These are phyloP conservation scores for Choiromyces venosus DNA, from an alignment of 495 filamentous ascomycete genomes.

Conservation along the genomic window DNA sequence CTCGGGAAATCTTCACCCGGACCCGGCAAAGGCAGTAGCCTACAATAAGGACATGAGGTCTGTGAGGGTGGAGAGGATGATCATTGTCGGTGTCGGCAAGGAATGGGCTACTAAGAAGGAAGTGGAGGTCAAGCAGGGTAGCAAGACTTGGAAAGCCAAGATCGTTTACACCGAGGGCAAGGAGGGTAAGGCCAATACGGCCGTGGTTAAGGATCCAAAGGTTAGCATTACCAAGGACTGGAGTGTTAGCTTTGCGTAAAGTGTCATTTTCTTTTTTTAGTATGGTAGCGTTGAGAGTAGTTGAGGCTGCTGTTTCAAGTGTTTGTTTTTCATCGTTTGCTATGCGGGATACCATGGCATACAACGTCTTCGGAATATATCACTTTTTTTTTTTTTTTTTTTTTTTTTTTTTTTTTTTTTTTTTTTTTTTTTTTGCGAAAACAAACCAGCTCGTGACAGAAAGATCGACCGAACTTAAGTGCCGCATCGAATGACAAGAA, in stretches of 20 bases:
- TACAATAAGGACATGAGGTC: conserved; percentile 70
- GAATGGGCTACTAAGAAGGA: conserved; percentile 63
- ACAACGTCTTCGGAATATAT: background rate
- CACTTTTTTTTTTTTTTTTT: background rate
- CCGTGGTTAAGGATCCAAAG: conserved; percentile 71
- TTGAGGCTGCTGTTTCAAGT: background rate
- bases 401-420: background rate
- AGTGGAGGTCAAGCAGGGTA: conserved; percentile 65
- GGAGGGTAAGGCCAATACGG: conserved; percentile 65
- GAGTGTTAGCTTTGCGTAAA: conserved; percentile 62
- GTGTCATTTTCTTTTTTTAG: background rate
- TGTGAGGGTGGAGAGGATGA: conserved; percentile 73
- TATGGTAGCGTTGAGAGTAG: background rate
- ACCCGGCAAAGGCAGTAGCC: conserved; percentile 58
- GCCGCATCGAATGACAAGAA: too few relatives aligned
- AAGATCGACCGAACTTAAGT: background rate
- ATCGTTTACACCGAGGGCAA: conserved; percentile 58
- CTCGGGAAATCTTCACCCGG: conserved; percentile 48
- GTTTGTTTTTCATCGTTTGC: background rate
- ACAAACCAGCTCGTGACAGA: background rate
- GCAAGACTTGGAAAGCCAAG: conserved; percentile 54
- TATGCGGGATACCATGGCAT: background rate
- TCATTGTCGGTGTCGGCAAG: conserved; percentile 70
- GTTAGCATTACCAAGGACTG: conserved; percentile 73
- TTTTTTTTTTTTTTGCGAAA: background rate